A percentile compares a stretch with the other conserved stretches of the same genome.
Conservation (phyloP, 768 basidiomycete species). For the Boletellus sp. region DNA sequence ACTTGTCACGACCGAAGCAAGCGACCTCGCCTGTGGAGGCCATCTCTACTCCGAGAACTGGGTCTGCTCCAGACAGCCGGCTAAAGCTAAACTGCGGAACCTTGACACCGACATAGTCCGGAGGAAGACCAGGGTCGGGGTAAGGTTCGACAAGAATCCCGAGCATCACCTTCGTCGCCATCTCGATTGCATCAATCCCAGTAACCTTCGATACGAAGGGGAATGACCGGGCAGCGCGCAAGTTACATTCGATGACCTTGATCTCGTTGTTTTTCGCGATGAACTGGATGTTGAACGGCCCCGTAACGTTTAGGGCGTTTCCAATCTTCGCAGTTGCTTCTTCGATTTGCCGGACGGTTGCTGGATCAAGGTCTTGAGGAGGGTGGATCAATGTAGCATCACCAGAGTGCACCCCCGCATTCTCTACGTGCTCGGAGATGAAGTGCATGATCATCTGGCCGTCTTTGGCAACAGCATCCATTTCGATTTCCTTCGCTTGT, state of each 20-base stretch:
- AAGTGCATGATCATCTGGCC: conserved; percentile 99
- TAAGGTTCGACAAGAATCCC: conserved; percentile 86
- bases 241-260: conserved; percentile 99
- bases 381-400: conserved; percentile 98
- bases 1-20: conserved; percentile 96
- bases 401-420: conserved; percentile 97
- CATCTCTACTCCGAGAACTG: conserved; percentile 98
- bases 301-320: conserved; percentile 95
- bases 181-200: conserved; percentile 95
- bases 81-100: conserved; percentile 99
- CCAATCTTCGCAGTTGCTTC: conserved; percentile 98
- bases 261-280: conserved; percentile 99
- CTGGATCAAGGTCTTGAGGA: conserved; percentile 95
- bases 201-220: conserved; percentile 99
- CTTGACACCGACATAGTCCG: conserved; percentile 97
- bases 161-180: conserved; percentile 99
- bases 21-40: conserved; percentile 99
- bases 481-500: conserved; percentile 99
- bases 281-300: conserved; percentile 99
- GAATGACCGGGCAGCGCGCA: conserved; percentile 96
- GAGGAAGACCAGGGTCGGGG: conserved; percentile 81
- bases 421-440: conserved; percentile 99
- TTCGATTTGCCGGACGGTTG: conserved; percentile 93
- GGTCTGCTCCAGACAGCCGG: conserved; percentile 93
- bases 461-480: conserved; percentile 97